phyloP scores from a whole-genome alignment of 2,329 filamentous ascomycete genomes.

The Shiraia sp. region DNA sequence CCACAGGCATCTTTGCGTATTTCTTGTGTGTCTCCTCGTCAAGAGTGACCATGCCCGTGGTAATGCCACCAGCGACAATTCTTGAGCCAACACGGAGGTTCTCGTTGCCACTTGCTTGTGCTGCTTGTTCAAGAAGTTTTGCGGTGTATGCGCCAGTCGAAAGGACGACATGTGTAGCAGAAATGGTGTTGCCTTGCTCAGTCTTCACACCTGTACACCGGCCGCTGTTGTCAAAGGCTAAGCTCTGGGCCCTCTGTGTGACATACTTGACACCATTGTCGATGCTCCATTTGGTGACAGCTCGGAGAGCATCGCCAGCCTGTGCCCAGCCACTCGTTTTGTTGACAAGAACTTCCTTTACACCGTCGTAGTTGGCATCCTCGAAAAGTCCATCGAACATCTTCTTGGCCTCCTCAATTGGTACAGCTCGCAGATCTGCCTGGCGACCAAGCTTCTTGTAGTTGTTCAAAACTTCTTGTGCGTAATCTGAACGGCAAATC shows the following conservation, averaged over 20 bases:
- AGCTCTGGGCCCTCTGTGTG: constrained; percentile 54
- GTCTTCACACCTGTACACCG: constrained; percentile 44
- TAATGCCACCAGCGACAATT: constrained; percentile 61
- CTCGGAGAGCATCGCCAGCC: constrained; percentile 61
- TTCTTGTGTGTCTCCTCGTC: constrained; percentile 32
- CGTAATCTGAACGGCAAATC: constrained; percentile 48
- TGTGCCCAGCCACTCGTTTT: constrained; percentile 65
- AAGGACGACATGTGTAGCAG: constrained; percentile 38
- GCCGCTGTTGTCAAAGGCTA: constrained; percentile 55
- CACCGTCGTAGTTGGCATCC: constrained; percentile 62
- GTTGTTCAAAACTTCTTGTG: constrained; percentile 54
- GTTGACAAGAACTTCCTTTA: constrained; percentile 64
- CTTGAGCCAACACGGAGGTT: constrained; percentile 58
- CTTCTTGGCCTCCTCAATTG: constrained; percentile 57
- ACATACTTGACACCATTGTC: constrained; percentile 64
- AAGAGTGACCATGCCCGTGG: constrained; percentile 53
- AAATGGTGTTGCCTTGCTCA: constrained; percentile 36
- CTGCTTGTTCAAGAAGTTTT: constrained; percentile 53
- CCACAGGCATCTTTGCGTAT: constrained; percentile 41
- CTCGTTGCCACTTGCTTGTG: constrained; percentile 49
- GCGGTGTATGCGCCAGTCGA: constrained; percentile 50
- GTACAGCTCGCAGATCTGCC: constrained; percentile 52
- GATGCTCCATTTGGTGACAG: constrained; percentile 58
- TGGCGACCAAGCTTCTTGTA: constrained; percentile 55
- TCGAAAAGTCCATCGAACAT: constrained; percentile 63